Conservation (phyloP, 2,329 filamentous ascomycete genomes). For the Pseudogymnoascus destructans region DNA sequence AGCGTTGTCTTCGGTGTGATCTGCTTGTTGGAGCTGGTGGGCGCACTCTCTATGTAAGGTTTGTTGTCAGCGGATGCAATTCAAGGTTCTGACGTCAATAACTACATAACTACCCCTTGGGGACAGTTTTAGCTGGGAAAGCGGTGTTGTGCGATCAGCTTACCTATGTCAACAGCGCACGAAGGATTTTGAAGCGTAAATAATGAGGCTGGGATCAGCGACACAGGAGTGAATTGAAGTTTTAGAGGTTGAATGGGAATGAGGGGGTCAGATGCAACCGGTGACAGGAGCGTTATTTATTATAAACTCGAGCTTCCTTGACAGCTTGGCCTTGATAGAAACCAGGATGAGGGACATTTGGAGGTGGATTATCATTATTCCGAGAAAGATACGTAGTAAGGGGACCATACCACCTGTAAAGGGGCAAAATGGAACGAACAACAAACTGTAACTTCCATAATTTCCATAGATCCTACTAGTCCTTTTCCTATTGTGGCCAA, state of each 20-base stretch:
- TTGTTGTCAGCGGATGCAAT: not conserved
- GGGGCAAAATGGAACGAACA: not conserved
- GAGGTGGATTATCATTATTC: conserved; percentile 4
- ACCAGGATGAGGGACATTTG: conserved; percentile 7
- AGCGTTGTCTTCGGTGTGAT: conserved; percentile 13
- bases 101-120: not conserved
- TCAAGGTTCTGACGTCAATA: conserved; percentile 9
- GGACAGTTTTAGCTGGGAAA: not conserved
- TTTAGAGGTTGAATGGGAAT: conserved; percentile 2
- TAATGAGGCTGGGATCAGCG: conserved; percentile 4
- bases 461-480: not conserved
- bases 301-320: conserved; percentile 9
- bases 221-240: not conserved
- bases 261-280: not conserved
- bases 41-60: conserved; percentile 1
- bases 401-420: not conserved
- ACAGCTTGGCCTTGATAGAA: conserved; percentile 7
- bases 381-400: not conserved
- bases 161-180: conserved; percentile 7
- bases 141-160: not conserved
- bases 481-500: conserved; percentile 1
- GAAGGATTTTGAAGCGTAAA: conserved; percentile 8
- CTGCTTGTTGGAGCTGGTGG: not conserved
- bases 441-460: conserved; percentile 1
- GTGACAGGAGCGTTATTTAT: conserved; percentile 7